Conservation (phyloP, 2,329 filamentous ascomycete species). For the Venturia effusa region DNA sequence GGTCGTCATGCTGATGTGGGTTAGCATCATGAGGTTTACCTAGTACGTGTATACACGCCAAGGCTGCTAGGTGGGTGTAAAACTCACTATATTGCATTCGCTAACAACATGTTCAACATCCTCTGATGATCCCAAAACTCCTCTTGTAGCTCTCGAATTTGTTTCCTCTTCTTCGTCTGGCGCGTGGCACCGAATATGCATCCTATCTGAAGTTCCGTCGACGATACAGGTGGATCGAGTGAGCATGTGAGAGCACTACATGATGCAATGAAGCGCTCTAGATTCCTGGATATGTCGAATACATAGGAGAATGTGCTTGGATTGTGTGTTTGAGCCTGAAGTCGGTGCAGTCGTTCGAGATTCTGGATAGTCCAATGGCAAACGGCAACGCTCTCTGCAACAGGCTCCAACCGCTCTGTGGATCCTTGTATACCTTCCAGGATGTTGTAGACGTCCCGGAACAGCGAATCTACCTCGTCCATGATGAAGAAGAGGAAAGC, state of each 20-base stretch:
- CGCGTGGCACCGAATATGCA: background rate
- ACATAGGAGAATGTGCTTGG: background rate
- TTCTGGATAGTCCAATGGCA: conserved; percentile 8
- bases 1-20: conserved; percentile 8
- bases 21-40: background rate
- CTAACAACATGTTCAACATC: conserved; percentile 4
- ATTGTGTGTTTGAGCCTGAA: background rate
- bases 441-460: conserved; percentile 2
- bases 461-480: conserved; percentile 10
- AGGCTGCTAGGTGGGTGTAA: background rate
- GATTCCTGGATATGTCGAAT: conserved; percentile 1
- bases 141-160: conserved; percentile 6
- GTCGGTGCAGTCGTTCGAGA: conserved; percentile 8
- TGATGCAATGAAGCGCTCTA: conserved; percentile 9
- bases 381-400: conserved; percentile 1
- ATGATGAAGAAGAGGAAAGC: background rate
- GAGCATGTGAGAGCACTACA: conserved; percentile 8
- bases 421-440: conserved; percentile 5
- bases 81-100: conserved; percentile 11
- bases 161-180: conserved; percentile 4
- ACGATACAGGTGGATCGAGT: background rate
- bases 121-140: conserved; percentile 11
- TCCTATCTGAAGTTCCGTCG: background rate
- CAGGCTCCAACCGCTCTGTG: background rate
- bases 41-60: background rate